Conservation (phyloP, 1,284 basidiomycete genomes). For the Malassezia sp. region DNA sequence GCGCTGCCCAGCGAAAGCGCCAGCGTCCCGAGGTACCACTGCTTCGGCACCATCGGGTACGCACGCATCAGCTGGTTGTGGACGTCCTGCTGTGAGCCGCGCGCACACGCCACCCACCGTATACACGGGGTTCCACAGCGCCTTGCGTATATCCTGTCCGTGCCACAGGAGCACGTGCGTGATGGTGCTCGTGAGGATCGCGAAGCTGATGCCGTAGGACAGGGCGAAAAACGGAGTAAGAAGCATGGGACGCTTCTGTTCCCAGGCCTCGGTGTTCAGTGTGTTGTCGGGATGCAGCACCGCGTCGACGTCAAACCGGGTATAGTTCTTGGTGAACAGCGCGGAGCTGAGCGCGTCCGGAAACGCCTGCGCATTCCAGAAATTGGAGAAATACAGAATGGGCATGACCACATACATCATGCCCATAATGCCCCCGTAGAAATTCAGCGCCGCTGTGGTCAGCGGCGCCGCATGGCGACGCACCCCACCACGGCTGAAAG, state of each 20-base stretch:
- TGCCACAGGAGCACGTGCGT: constrained; percentile 52
- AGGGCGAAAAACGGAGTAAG: constrained; percentile 51
- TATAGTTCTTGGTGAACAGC: constrained; percentile 42
- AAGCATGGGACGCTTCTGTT: constrained; percentile 47
- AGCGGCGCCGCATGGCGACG: too few species aligned
- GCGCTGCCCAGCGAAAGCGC: constrained; percentile 36
- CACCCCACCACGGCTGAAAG: constrained; percentile 52
- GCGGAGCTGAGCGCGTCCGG: constrained; percentile 48
- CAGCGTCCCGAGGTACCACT: constrained; percentile 43
- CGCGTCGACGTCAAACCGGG: constrained; percentile 28
- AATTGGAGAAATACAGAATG: constrained; percentile 48
- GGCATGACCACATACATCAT: constrained; percentile 52
- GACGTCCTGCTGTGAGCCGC: constrained; percentile 26
- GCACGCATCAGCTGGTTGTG: constrained; percentile 44
- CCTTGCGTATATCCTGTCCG: constrained; percentile 49
- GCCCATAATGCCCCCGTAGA: constrained; percentile 36
- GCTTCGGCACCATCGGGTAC: constrained; percentile 36
- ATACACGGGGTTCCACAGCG: constrained; percentile 44
- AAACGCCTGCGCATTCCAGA: constrained; percentile 48
- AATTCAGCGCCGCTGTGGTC: constrained; percentile 48
- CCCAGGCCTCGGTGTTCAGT: constrained; percentile 48
- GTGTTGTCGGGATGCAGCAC: constrained; percentile 46
- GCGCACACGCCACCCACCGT: constrained; percentile 21
- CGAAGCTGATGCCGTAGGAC: constrained; percentile 49
- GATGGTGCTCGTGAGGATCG: constrained; percentile 50